Conservation (phyloP, 257 asterid genomes). For the Fraxinus americana region DNA sequence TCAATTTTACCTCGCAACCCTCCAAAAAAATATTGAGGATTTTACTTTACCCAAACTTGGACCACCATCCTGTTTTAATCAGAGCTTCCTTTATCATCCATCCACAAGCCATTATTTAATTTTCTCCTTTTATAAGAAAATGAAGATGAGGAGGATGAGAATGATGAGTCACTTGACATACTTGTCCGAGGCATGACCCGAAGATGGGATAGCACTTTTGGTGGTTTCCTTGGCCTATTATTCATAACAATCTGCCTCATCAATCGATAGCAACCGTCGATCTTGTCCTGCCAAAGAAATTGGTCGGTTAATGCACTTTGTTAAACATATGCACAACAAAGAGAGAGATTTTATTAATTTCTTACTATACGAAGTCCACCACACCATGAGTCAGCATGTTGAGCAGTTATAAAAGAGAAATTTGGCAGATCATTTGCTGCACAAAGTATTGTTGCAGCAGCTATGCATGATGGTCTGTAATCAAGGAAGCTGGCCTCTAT, state of each 20-base stretch:
- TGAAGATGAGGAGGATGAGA: constrained; percentile 34
- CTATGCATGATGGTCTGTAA: constrained; percentile 89
- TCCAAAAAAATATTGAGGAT: constrained; percentile 55
- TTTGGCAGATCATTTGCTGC: constrained; percentile 83
- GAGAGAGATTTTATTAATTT: background rate
- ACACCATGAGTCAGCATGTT: constrained; percentile 89
- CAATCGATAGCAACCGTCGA: constrained; percentile 57
- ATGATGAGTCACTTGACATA: constrained; percentile 45
- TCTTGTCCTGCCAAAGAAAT: constrained; percentile 58
- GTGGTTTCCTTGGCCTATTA: constrained; percentile 47
- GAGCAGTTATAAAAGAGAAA: constrained; percentile 65
- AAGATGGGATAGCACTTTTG: constrained; percentile 74
- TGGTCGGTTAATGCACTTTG: background rate
- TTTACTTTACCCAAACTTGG: constrained; percentile 41
- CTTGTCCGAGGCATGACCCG: constrained; percentile 73
- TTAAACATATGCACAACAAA: background rate
- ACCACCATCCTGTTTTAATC: constrained; percentile 44
- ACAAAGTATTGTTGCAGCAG: constrained; percentile 73
- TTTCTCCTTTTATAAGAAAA: constrained; percentile 72
- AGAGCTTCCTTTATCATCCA: constrained; percentile 53
- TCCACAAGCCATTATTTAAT: constrained; percentile 56
- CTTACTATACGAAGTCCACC: constrained; percentile 79
- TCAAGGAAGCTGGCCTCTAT: constrained; percentile 71
- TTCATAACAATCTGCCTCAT: constrained; percentile 34
- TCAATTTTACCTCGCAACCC: constrained; percentile 51